Conservation (phyloP, 1,284 basidiomycete genomes). For the Boletellus deceptivus region DNA sequence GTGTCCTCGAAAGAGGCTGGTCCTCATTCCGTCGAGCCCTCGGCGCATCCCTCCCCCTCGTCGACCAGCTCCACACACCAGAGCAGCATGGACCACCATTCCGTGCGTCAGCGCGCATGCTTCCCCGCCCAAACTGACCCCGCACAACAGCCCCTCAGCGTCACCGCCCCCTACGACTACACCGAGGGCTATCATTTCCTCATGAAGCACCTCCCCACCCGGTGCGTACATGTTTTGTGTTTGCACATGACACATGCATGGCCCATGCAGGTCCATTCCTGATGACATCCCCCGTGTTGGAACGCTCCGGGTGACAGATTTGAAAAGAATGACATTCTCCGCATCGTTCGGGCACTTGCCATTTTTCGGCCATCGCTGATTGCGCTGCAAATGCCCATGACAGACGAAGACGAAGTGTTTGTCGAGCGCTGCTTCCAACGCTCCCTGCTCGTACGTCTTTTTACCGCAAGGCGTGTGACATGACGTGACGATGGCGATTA, state of each 20-base stretch:
- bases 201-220: slow-evolving; percentile 85
- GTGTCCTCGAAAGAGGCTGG: slow-evolving; percentile 27
- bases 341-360: slow-evolving; percentile 91
- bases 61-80: slow-evolving; percentile 38
- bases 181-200: slow-evolving; percentile 92
- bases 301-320: slow-evolving; percentile 55
- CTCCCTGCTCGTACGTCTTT: slow-evolving; percentile 71
- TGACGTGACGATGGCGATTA: slow-evolving; percentile 30
- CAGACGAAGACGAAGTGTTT: slow-evolving; percentile 91
- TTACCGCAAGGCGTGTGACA: neutral
- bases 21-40: slow-evolving; percentile 29
- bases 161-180: slow-evolving; percentile 86
- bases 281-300: slow-evolving; percentile 31
- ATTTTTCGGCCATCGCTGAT: slow-evolving; percentile 95
- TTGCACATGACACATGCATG: slow-evolving; percentile 36
- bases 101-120: slow-evolving; percentile 16
- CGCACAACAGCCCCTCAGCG: slow-evolving; percentile 60
- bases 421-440: slow-evolving; percentile 95
- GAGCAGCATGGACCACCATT: slow-evolving; percentile 25
- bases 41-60: slow-evolving; percentile 41
- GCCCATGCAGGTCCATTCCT: slow-evolving; percentile 43
- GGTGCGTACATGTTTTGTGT: slow-evolving; percentile 52
- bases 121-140: slow-evolving; percentile 8
- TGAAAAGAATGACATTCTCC: slow-evolving; percentile 92
- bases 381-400: slow-evolving; percentile 93